These are phyloP conservation scores for Crithidia expoeki DNA, from an alignment of 208 protist species.

Conservation along the genomic window DNA sequence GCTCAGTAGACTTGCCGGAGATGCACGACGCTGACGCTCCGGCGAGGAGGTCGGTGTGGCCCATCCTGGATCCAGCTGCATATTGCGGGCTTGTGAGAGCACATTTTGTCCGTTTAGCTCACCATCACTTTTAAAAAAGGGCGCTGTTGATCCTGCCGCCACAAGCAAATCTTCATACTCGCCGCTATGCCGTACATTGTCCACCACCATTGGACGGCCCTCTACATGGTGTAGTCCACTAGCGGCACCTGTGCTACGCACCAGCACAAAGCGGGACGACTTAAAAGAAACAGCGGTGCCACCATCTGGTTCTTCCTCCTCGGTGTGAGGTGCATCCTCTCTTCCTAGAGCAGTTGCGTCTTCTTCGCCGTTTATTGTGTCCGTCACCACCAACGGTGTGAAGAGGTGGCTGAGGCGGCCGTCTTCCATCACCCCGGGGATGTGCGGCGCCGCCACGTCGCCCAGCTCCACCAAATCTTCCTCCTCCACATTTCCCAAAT, in stretches of 20 bases:
- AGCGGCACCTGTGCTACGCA: not conserved
- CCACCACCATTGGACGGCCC: slow-evolving; percentile 1
- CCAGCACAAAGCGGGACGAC: slow-evolving; percentile 15
- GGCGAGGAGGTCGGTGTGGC: not conserved
- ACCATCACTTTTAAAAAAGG: not conserved
- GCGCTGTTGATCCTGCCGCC: too few relatives aligned
- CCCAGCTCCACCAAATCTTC: not conserved
- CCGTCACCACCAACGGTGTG: not conserved
- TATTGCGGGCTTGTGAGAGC: not conserved
- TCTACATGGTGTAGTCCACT: not conserved
- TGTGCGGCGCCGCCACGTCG: not conserved
- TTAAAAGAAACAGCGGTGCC: not conserved
- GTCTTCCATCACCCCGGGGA: slow-evolving; percentile 8
- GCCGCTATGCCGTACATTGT: not conserved
- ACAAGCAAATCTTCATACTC: too few relatives aligned
- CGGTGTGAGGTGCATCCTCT: too few relatives aligned
- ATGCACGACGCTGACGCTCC: not conserved
- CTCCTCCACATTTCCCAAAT: not conserved
- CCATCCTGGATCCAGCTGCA: too few relatives aligned
- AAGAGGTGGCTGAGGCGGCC: not conserved
- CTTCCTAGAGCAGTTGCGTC: too few relatives aligned
- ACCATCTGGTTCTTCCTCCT: too few relatives aligned
- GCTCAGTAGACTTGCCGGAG: not conserved
- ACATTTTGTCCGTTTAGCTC: not conserved
- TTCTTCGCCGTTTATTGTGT: not conserved